Evolutionary conservation across 192 early-diverging fungal genomes (phyloP).

Genomic region (Coemansia aciculifera): DNA sequence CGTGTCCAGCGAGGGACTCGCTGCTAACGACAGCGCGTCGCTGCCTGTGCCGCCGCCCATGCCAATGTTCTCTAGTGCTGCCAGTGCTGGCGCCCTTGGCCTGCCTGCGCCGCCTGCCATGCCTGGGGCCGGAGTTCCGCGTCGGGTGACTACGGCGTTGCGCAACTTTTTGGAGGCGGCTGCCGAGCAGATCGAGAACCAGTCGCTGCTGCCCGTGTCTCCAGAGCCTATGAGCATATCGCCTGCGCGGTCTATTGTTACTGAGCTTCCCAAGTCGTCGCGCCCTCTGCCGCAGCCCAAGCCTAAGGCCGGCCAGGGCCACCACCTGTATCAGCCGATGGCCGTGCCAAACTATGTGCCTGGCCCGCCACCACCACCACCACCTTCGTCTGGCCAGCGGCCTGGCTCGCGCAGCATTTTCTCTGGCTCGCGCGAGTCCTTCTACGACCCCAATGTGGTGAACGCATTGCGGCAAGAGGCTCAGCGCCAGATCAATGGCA

Average conservation of each 20-base stretch:
- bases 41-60: conserved; percentile 40
- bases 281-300: conserved; percentile 22
- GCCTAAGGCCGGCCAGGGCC: not conserved
- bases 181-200: conserved; percentile 53
- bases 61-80: conserved; percentile 29
- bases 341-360: conserved; percentile 13
- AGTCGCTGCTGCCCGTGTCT: conserved; percentile 27
- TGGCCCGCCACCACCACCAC: conserved; percentile 17
- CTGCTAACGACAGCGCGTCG: not conserved
- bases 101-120: conserved; percentile 15
- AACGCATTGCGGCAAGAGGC: conserved; percentile 53
- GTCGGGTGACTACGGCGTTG: conserved; percentile 41
- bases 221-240: conserved; percentile 14
- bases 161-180: conserved; percentile 54
- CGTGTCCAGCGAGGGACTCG: conserved; percentile 30
- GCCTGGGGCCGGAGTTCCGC: conserved; percentile 13
- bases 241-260: not conserved
- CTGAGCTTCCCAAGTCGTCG: not conserved
- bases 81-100: not conserved
- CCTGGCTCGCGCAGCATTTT: conserved; percentile 46
- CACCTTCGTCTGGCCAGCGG: conserved; percentile 1
- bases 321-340: not conserved
- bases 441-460: conserved; percentile 52
- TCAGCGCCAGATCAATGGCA: conserved; percentile 52
- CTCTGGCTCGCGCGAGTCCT: conserved; percentile 37